A percentile compares a stretch with the other conserved stretches of the same genome.
phyloP scores from a whole-genome alignment of 495 filamentous ascomycete species.

The Trichoderma parareesei region DNA sequence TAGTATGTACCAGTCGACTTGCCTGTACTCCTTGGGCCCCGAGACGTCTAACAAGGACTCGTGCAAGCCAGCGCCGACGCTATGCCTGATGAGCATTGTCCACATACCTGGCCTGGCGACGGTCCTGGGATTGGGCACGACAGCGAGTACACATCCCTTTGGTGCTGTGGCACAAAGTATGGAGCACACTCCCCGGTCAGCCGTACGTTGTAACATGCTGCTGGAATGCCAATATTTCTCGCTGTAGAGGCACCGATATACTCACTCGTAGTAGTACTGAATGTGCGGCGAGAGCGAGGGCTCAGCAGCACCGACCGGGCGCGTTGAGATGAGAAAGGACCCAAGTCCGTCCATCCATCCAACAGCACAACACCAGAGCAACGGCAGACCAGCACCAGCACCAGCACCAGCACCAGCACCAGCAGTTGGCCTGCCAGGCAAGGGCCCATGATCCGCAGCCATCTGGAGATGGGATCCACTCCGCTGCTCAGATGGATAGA shows the following conservation, averaged over 20 bases:
- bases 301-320: too few species aligned
- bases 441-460: background rate
- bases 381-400: too few species aligned
- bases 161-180: background rate
- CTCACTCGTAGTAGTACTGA: too few species aligned
- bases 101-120: background rate
- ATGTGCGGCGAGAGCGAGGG: too few species aligned
- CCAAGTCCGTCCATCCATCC: too few species aligned
- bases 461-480: slow-evolving; percentile 5
- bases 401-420: too few species aligned
- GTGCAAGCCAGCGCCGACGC: background rate
- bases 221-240: background rate
- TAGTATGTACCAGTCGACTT: background rate
- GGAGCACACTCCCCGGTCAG: background rate
- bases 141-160: background rate
- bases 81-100: background rate
- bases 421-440: background rate
- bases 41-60: background rate
- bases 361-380: too few species aligned
- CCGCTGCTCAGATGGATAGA: background rate
- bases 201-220: background rate
- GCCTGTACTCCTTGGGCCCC: background rate
- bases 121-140: background rate
- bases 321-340: too few species aligned
- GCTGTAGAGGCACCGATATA: background rate